A percentile compares a stretch with the other conserved stretches of the same genome.
These are phyloP conservation scores for Heterobasidion annosum DNA, from an alignment of 1,284 basidiomycete species.

Conservation along the genomic window DNA sequence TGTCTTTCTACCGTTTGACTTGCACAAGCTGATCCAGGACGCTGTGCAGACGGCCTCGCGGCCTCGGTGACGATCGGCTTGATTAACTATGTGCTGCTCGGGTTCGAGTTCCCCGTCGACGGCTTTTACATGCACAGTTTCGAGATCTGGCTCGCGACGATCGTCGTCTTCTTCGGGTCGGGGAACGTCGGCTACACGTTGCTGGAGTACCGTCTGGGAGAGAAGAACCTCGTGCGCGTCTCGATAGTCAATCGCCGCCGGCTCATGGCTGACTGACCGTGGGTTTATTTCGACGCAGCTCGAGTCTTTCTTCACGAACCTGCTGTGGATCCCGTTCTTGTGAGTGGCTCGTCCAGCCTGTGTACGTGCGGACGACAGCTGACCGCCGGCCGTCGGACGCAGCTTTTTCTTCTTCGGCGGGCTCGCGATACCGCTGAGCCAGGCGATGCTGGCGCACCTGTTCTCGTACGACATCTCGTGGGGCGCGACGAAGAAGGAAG, in stretches of 20 bases:
- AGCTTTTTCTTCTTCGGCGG: constrained; percentile 52
- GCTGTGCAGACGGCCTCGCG: constrained; percentile 26
- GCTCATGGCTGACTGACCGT: background rate
- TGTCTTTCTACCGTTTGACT: background rate
- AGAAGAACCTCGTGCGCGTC: constrained; percentile 19
- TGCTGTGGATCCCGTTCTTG: constrained; percentile 42
- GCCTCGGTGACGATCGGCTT: constrained; percentile 26
- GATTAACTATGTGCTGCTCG: constrained; percentile 35
- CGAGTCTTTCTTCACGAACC: constrained; percentile 27
- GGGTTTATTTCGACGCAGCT: constrained; percentile 13
- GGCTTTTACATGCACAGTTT: constrained; percentile 34
- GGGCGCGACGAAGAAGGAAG: constrained; percentile 37
- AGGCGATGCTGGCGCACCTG: constrained; percentile 41
- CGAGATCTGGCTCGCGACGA: constrained; percentile 38
- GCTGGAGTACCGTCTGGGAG: constrained; percentile 41
- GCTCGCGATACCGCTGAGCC: constrained; percentile 35
- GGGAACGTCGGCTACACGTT: constrained; percentile 39
- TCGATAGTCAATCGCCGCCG: no score
- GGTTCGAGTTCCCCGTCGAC: constrained; percentile 37
- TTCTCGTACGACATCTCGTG: constrained; percentile 51
- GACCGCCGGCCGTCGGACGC: background rate
- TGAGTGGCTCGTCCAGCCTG: constrained; percentile 15
- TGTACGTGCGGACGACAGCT: no score
- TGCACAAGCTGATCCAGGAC: constrained; percentile 1
- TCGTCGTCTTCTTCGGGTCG: constrained; percentile 41